Evolutionary conservation across 805 yeast species (phyloP), one percentile per base, ranked within the genome.

Genomic region (Metschnikowia arizonensis): DNA sequence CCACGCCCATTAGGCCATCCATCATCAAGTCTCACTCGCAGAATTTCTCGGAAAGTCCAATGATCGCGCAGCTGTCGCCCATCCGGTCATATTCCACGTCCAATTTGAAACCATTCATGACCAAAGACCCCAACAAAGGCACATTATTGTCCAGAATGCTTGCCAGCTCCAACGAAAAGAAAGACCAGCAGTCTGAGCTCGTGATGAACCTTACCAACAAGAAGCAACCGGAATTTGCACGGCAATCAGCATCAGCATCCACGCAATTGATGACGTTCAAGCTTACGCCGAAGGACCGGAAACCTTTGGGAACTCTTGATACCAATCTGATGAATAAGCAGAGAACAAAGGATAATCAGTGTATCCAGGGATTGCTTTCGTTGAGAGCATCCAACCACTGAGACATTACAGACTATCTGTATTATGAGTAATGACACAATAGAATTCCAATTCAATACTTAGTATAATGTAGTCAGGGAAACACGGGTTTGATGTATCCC

Each of bases 131-230:
- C 7, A 26, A 24, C 26, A 47, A 40, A 32, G 31, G 23, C 17
- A 25, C 53, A 25, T 40, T 51, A 8, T 40, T 46, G 26, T 39
- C 45, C 31, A 40, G 37, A 30, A 45, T 50, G 29, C 52, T 47
- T 21, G 51, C 51, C 28, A 15, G 38, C n/a, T 26, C 46, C 18
- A 18, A 15, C 21, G 44, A 42, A 18, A 41, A 35, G 14, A 46
- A 36, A 30, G 49, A 44, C 24, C 23, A 17, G 9, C 45, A 36
- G 36, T 21, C 42, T 33, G 40, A 41, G 11, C 53, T 50, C 15
- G 56, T 52, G 37, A 40, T 52, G 51, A 52, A 43, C 41, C 45
- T 52, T 46, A 52, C 52, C 49, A 50, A 50, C 42, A 52, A 52
- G 32, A 52, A 52, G 29, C 56, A 52, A 42, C 56, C 56, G 14